Base-by-base conservation (phyloP, 495 filamentous ascomycete genomes). In the Daldinia childiae region DNA sequence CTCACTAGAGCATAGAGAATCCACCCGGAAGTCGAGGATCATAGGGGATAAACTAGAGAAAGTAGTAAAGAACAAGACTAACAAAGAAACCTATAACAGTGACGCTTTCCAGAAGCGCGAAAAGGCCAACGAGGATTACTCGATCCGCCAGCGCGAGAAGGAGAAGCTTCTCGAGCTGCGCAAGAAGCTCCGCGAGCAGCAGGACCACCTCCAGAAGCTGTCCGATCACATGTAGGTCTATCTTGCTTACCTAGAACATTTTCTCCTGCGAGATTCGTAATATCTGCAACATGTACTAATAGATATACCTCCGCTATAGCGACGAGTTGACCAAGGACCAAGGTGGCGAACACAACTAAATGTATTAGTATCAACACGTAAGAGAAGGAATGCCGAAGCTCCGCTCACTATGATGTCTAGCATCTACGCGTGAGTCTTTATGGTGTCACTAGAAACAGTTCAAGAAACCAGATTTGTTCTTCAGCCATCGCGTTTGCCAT, bases 31-130 rank as follows among this genome's bases (percentile, higher is more conserved):
- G 3, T 27, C 8, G 8, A 17, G 27, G 9, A n/a, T 29, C 34
- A 30, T 32, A 30, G 34, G 24, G 50, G 14, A 1, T 9, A 55
- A 14, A 50, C 17, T 30, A 58, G 48, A 14, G 12, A 34, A 17
- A 34, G 27, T 29, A 36, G 21, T 34, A 69, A 59, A 64, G 24
- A 59, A 57, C 38, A 50, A 55, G 24, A 26, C 69, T 68, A 58
- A 72, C 50, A 21, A 51, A 17, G 12, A 32, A 48, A 32, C 38
- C 7, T 7, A 57, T 43, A 57, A 73, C 68, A 95, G 94, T 66
- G 95, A 99, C 78, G 85, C 90, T 57, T 99, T 97, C 87, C 91
- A 90, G 78, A 89, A 90, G 78, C 93, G 95, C 73, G 95, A 99
- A 83, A 89, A 89, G 69, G 95, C 95, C 66, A 86, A 85, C 77